phyloP scores from a whole-genome alignment of 176 grass and related monocot genomes.

The Echinochloa phyllopogon region DNA sequence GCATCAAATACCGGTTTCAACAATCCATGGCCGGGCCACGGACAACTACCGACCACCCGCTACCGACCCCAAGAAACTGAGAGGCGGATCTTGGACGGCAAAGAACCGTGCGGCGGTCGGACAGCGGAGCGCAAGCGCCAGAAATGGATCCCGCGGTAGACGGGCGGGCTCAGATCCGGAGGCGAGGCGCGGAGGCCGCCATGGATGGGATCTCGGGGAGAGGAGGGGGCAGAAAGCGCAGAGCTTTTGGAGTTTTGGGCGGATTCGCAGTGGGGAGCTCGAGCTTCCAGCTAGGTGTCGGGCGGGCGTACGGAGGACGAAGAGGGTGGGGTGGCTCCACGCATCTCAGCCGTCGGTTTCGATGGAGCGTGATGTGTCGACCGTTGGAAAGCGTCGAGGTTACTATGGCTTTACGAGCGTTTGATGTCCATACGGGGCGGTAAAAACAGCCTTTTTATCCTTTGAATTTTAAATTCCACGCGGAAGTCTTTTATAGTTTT shows the following conservation, averaged over 20 bases:
- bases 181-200: constrained; percentile 29
- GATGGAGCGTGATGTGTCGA: constrained; percentile 1
- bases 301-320: constrained; percentile 35
- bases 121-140: not conserved
- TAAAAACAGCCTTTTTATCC: not conserved
- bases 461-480: not conserved
- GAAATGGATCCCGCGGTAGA: not conserved
- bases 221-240: constrained; percentile 37
- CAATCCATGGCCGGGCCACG: constrained; percentile 22
- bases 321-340: not conserved
- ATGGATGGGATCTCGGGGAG: constrained; percentile 54
- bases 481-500: no score
- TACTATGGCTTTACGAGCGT: not conserved
- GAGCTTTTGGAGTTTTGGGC: constrained; percentile 45
- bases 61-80: constrained; percentile 26
- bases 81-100: constrained; percentile 46
- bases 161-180: constrained; percentile 34
- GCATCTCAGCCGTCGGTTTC: constrained; percentile 45
- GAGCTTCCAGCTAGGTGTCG: constrained; percentile 42
- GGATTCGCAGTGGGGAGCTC: constrained; percentile 39
- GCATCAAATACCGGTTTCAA: constrained; percentile 54
- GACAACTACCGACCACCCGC: constrained; percentile 32
- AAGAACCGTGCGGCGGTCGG: constrained; percentile 30
- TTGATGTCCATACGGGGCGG: not conserved
- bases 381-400: not conserved